These are phyloP conservation scores for Fereydounia khargensis DNA, from an alignment of 1,284 basidiomycete species.

Conservation along the genomic window DNA sequence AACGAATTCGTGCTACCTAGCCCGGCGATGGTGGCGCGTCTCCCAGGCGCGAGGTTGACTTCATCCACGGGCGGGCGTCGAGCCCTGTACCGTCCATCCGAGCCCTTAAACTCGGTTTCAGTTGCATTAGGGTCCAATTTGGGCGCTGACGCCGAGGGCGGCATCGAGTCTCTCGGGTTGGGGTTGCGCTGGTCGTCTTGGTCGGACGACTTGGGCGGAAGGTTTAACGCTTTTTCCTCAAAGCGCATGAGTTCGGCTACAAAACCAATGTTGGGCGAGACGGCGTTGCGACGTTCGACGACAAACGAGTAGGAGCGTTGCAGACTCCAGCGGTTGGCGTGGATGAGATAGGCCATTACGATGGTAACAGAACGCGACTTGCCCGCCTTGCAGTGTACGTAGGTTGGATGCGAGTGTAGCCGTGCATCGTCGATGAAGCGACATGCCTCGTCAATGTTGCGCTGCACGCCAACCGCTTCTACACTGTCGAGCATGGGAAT, in stretches of 20 bases:
- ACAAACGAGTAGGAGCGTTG: slow-evolving; percentile 87
- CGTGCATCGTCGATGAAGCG: slow-evolving; percentile 84
- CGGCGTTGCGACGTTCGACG: slow-evolving; percentile 80
- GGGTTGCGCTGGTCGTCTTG: background rate
- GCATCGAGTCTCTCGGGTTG: background rate
- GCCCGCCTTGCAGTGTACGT: slow-evolving; percentile 94
- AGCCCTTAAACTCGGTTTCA: background rate
- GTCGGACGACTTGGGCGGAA: background rate
- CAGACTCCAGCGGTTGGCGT: slow-evolving; percentile 91
- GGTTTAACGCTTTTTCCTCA: slow-evolving; percentile 65
- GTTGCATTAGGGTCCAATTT: no score
- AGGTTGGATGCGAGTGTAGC: slow-evolving; percentile 79
- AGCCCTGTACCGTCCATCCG: background rate
- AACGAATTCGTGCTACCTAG: no score
- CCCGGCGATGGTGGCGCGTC: background rate
- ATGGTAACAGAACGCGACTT: slow-evolving; percentile 95
- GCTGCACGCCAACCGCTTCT: slow-evolving; percentile 85
- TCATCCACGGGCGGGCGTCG: background rate
- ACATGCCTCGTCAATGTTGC: slow-evolving; percentile 78
- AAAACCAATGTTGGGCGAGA: slow-evolving; percentile 97
- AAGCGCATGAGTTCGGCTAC: slow-evolving; percentile 95
- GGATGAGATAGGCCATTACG: slow-evolving; percentile 94
- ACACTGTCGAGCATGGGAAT: slow-evolving; percentile 92
- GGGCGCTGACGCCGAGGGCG: background rate
- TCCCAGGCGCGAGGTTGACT: background rate